These are phyloP conservation scores for Kwoniella sp. DNA, from an alignment of 768 basidiomycete genomes.

Conservation along the genomic window DNA sequence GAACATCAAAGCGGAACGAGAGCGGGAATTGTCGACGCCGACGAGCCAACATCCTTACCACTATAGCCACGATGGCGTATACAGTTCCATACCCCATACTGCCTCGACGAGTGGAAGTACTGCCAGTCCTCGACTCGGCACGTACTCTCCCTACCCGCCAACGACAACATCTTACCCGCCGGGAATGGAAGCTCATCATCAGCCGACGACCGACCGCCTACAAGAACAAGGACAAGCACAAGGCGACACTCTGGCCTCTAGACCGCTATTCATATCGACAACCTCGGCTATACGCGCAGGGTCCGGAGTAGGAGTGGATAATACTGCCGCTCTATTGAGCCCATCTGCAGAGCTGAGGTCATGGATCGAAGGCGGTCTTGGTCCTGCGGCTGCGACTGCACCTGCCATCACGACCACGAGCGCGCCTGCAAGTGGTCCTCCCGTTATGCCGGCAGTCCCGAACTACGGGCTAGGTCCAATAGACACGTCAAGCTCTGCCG, in stretches of 20 bases:
- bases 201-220: no score
- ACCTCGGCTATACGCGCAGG: neutral
- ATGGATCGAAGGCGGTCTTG: neutral
- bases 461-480: neutral
- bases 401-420: no score
- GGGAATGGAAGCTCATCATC: no score
- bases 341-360: neutral
- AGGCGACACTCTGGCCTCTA: neutral
- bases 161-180: neutral
- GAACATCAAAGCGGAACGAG: neutral
- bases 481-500: neutral
- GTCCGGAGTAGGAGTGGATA: neutral
- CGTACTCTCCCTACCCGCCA: neutral
- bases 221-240: neutral
- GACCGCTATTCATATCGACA: neutral
- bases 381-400: no score
- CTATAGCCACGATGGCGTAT: neutral
- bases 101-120: neutral
- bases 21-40: neutral
- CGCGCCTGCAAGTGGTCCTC: neutral
- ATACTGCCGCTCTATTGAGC: neutral
- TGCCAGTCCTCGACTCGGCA: neutral
- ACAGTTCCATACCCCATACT: no score
- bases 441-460: neutral
- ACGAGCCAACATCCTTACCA: neutral